A percentile compares a stretch with the other conserved stretches of the same genome.
These are phyloP conservation scores for Backusella tarrabulga DNA, from an alignment of 192 early-diverging fungal genomes.

Conservation along the genomic window DNA sequence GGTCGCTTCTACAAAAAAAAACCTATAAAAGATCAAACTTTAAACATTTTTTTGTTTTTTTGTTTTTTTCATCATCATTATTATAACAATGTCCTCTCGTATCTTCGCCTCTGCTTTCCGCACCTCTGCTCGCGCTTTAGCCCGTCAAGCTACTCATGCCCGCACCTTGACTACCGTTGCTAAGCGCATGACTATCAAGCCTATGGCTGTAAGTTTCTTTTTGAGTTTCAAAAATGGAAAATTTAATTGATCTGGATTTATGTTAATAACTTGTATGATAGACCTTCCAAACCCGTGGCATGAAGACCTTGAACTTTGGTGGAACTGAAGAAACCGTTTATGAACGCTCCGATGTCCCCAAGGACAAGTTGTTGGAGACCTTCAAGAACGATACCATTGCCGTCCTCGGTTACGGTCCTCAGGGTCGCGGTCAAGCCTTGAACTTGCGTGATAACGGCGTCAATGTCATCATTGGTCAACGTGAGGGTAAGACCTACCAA, in stretches of 20 bases:
- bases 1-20: not conserved
- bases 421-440: slow-evolving; percentile 92
- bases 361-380: slow-evolving; percentile 84
- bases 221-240: not conserved
- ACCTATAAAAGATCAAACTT: not conserved
- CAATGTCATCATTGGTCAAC: slow-evolving; percentile 93
- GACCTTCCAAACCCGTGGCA: slow-evolving; percentile 62
- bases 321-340: slow-evolving; percentile 90
- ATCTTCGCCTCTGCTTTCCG: slow-evolving; percentile 3
- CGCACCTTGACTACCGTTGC: not conserved
- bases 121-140: not conserved
- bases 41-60: not conserved
- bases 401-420: slow-evolving; percentile 94
- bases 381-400: slow-evolving; percentile 93
- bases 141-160: not conserved
- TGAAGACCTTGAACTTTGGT: slow-evolving; percentile 96
- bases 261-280: slow-evolving; percentile 26
- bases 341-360: slow-evolving; percentile 93
- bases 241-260: not conserved
- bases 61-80: not conserved
- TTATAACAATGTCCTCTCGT: not conserved
- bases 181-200: not conserved
- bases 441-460: slow-evolving; percentile 97
- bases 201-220: not conserved
- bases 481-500: slow-evolving; percentile 89